Percentiles rank a stretch among this genome's conserved stretches.
Evolutionary conservation across 805 yeast genomes (phyloP).

Genomic region (Huiozyma sinensis): DNA sequence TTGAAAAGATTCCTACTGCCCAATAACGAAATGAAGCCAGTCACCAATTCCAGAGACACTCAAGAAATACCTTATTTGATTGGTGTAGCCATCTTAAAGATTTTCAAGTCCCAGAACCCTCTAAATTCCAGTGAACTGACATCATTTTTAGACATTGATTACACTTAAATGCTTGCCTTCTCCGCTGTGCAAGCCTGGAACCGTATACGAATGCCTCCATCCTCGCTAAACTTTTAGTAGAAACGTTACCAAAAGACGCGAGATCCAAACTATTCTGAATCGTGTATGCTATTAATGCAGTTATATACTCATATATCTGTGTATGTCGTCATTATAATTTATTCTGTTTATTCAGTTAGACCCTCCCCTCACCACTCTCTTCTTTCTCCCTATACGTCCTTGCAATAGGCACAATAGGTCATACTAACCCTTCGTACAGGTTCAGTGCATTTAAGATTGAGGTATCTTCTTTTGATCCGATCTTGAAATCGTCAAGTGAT

Average conservation of each 20-base stretch:
- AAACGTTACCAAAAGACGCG: too few species aligned
- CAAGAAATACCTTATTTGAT: constrained; percentile 43
- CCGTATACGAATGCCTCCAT: too few species aligned
- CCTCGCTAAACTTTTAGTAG: too few species aligned
- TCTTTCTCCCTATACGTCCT: too few species aligned
- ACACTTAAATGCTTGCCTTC: not conserved
- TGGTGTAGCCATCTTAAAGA: constrained; percentile 38
- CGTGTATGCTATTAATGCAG: too few species aligned
- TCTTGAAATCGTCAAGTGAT: constrained; percentile 74
- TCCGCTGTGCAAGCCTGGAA: not conserved
- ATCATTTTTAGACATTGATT: constrained; percentile 15
- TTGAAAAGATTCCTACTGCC: constrained; percentile 38
- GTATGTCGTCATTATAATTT: too few species aligned
- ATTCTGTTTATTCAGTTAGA: too few species aligned
- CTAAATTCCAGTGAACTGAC: constrained; percentile 2
- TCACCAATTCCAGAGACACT: constrained; percentile 51
- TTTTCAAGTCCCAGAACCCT: constrained; percentile 27
- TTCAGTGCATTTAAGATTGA: constrained; percentile 66
- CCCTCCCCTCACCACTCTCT: too few species aligned
- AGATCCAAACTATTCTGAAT: too few species aligned
- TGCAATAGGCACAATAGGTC: not conserved
- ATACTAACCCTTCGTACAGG: constrained; percentile 73
- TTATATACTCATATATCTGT: too few species aligned
- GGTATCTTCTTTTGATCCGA: constrained; percentile 70
- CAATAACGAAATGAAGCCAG: constrained; percentile 38